These are phyloP conservation scores for Ganoderma lingzhi DNA, from an alignment of 1,284 basidiomycete genomes.

Conservation along the genomic window DNA sequence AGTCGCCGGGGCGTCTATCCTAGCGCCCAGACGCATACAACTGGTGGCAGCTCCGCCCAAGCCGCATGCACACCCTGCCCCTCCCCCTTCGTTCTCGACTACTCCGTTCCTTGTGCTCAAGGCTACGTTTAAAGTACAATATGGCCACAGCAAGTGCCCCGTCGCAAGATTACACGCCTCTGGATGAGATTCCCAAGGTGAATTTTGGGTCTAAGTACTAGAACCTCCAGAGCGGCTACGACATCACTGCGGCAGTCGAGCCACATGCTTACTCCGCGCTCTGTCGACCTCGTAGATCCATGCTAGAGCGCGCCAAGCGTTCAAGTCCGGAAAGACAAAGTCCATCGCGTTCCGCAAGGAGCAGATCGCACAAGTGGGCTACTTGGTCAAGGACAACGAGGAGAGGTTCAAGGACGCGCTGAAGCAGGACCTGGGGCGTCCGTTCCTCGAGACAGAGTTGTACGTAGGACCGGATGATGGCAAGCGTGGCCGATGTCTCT, in stretches of 20 bases:
- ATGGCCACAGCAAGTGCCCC: background rate
- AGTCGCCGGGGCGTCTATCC: too few species aligned
- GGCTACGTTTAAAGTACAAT: background rate
- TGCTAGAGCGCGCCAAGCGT: conserved; percentile 56
- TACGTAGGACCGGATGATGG: conserved; percentile 39
- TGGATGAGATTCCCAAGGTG: background rate
- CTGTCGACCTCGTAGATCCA: conserved; percentile 53
- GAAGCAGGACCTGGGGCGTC: conserved; percentile 64
- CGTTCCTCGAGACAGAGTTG: conserved; percentile 62
- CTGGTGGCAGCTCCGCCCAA: too few species aligned
- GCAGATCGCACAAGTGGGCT: conserved; percentile 71
- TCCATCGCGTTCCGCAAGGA: conserved; percentile 69
- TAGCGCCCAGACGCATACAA: too few species aligned
- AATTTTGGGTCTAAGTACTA: too few species aligned
- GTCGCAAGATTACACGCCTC: background rate
- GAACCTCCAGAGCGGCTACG: too few species aligned
- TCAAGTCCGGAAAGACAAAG: conserved; percentile 67
- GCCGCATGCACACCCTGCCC: too few species aligned
- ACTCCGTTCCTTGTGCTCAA: background rate
- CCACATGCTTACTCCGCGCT: too few species aligned
- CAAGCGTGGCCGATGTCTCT: background rate
- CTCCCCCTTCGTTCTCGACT: background rate
- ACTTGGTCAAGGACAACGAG: conserved; percentile 72
- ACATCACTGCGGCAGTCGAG: too few species aligned
- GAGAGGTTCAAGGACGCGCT: conserved; percentile 63